Evolutionary conservation across 2,329 filamentous ascomycete species (phyloP).

Genomic region (Ophiostoma quercus): DNA sequence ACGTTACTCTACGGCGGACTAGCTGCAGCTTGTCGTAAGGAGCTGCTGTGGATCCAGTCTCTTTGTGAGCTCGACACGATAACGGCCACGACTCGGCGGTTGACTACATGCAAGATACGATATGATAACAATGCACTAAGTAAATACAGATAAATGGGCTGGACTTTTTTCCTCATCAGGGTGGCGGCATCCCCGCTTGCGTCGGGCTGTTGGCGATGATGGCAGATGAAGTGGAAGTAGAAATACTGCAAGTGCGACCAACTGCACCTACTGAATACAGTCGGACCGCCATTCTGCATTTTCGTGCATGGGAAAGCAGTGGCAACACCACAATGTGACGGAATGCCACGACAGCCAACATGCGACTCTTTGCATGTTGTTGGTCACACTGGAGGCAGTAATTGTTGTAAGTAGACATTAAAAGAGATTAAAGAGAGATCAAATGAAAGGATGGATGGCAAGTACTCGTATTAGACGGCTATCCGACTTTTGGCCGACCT

Average conservation of each 20-base stretch:
- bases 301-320: not conserved
- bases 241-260: not conserved
- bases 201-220: not conserved
- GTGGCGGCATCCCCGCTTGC: not conserved
- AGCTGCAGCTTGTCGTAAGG: not conserved
- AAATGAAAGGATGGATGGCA: not conserved
- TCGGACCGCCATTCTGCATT: not conserved
- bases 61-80: slow-evolving; percentile 5
- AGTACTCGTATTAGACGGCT: not conserved
- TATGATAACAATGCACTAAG: not conserved
- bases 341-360: slow-evolving; percentile 9
- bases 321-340: not conserved
- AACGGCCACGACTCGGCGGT: not conserved
- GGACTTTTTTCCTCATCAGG: slow-evolving; percentile 5
- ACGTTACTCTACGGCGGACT: not conserved
- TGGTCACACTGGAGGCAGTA: not conserved
- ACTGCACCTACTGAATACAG: not conserved
- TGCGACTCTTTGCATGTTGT: slow-evolving; percentile 9
- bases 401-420: not conserved
- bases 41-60: slow-evolving; percentile 4
- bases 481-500: not conserved
- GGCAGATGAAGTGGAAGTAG: not conserved
- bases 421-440: not conserved
- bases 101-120: no score
- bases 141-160: not conserved